Percentiles rank a stretch among this genome's conserved stretches.
Evolutionary conservation across 1,284 basidiomycete species (phyloP).

Genomic region (Ceratobasidium sp.): DNA sequence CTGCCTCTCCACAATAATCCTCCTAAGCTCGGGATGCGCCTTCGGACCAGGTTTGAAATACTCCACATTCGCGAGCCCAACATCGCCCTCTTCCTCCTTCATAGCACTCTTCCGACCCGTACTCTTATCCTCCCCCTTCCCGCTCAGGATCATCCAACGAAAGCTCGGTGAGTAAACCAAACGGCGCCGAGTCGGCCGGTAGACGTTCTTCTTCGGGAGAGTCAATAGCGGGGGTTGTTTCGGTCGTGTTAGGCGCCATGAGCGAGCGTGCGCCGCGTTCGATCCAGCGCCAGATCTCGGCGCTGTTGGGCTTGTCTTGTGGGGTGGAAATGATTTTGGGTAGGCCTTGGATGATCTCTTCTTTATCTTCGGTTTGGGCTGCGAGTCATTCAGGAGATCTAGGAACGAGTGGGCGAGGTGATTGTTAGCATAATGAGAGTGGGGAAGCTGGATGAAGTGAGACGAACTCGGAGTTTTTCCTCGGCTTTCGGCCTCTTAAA

Average conservation of each 20-base stretch:
- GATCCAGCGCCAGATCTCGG: slow-evolving; percentile 35
- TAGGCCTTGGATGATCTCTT: slow-evolving; percentile 39
- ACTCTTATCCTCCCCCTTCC: slow-evolving; percentile 8
- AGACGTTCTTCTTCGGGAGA: slow-evolving; percentile 25
- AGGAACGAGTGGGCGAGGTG: neutral
- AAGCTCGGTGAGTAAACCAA: slow-evolving; percentile 25
- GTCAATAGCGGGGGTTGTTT: neutral
- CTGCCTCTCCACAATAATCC: slow-evolving; percentile 81
- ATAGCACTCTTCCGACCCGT: neutral
- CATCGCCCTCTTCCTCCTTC: slow-evolving; percentile 1
- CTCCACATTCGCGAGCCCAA: slow-evolving; percentile 81
- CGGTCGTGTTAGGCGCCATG: neutral
- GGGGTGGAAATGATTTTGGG: slow-evolving; percentile 3
- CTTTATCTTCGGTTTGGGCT: slow-evolving; percentile 37
- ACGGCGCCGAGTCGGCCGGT: slow-evolving; percentile 19
- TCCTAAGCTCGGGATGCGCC: slow-evolving; percentile 75
- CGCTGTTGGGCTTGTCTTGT: slow-evolving; percentile 20
- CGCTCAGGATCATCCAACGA: slow-evolving; percentile 15
- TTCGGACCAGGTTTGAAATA: slow-evolving; percentile 76
- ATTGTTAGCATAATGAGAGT: neutral
- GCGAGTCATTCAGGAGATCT: slow-evolving; percentile 35
- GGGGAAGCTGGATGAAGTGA: neutral
- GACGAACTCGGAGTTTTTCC: slow-evolving; percentile 52
- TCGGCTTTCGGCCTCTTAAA: slow-evolving; percentile 82
- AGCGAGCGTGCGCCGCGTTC: slow-evolving; percentile 35